These are phyloP conservation scores for Dovyalis caffra DNA, from an alignment of 345 rosid genomes.

Conservation along the genomic window DNA sequence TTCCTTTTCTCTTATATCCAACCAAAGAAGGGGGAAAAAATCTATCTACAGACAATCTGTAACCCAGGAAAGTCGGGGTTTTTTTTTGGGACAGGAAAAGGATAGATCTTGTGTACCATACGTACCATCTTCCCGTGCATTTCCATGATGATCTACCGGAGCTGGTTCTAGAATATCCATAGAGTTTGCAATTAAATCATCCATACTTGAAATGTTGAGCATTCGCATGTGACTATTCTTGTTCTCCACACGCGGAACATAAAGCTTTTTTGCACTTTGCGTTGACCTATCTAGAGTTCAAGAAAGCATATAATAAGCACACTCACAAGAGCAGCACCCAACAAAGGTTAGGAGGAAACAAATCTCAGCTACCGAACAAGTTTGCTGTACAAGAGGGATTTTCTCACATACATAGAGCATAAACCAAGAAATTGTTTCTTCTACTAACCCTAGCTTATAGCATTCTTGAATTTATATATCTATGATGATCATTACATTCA, in stretches of 20 bases:
- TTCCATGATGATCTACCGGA: constrained; percentile 62
- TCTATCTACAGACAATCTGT: neutral
- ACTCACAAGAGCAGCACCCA: neutral
- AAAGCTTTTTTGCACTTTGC: constrained; percentile 54
- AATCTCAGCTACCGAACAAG: neutral
- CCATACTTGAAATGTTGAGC: constrained; percentile 67
- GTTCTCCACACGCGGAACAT: constrained; percentile 94
- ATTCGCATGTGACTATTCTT: constrained; percentile 86
- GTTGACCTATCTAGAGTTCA: constrained; percentile 32
- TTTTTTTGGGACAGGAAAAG: neutral
- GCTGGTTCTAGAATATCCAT: constrained; percentile 96
- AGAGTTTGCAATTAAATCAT: constrained; percentile 79
- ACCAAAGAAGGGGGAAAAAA: neutral
- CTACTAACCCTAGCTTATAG: neutral
- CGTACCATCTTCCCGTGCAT: constrained; percentile 83
- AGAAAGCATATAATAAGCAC: constrained; percentile 1
- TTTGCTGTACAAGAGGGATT: neutral
- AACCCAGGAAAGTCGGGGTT: neutral
- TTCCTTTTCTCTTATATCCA: neutral
- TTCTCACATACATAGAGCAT: neutral
- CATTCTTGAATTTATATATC: neutral
- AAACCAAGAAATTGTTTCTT: neutral
- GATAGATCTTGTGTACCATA: neutral
- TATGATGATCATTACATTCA: neutral
- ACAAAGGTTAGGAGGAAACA: neutral